A percentile compares a stretch with the other conserved stretches of the same genome.
phyloP scores from a whole-genome alignment of 106 monocot species.

The Amphibolis antarctica region DNA sequence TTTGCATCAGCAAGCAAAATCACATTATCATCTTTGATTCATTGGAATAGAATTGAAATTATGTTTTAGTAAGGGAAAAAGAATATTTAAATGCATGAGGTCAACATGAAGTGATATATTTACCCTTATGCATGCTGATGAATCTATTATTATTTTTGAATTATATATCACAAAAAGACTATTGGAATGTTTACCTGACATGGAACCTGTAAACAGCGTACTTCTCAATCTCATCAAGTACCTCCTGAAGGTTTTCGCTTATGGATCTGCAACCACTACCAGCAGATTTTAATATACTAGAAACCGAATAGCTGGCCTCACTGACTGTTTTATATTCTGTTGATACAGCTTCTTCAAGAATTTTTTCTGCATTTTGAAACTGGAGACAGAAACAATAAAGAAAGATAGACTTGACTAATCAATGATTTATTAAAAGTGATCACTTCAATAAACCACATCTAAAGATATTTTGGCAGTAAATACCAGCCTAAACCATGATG shows the following conservation, averaged over 20 bases:
- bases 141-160: too few species aligned
- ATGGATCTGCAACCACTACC: slow-evolving; percentile 5
- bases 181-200: slow-evolving; percentile 1
- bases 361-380: not conserved
- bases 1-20: too few species aligned
- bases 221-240: slow-evolving; percentile 6
- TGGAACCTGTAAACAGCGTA: slow-evolving; percentile 9
- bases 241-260: not conserved
- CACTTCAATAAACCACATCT: too few species aligned
- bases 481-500: too few species aligned
- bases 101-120: too few species aligned
- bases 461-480: too few species aligned
- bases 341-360: slow-evolving; percentile 7
- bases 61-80: too few species aligned
- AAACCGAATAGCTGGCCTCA: slow-evolving; percentile 6
- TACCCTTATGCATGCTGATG: too few species aligned
- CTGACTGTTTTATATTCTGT: slow-evolving; percentile 5
- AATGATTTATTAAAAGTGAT: too few species aligned
- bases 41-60: too few species aligned
- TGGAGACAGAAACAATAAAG: not conserved
- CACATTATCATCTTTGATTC: too few species aligned
- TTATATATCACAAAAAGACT: not conserved
- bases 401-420: not conserved
- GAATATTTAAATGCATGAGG: too few species aligned
- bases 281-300: slow-evolving; percentile 9